Conservation (phyloP, 805 yeast genomes). For the Brettanomyces anomalus region DNA sequence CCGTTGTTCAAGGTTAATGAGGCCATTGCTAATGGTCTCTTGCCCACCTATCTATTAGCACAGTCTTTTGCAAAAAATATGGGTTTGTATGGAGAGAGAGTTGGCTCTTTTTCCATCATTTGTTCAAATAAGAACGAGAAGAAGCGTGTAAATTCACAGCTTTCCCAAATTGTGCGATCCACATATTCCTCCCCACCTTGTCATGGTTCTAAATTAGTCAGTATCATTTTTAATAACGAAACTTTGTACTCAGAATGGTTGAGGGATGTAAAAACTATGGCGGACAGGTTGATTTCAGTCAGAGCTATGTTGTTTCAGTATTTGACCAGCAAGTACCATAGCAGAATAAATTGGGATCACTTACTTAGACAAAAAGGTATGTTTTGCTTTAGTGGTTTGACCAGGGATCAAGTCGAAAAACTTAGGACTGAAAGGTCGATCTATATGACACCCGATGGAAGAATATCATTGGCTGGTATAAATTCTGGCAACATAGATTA, state of each 20-base stretch:
- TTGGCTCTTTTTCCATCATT: conserved; percentile 67
- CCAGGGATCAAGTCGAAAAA: conserved; percentile 56
- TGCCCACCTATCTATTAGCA: conserved; percentile 52
- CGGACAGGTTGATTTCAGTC: conserved; percentile 67
- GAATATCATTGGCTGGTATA: conserved; percentile 86
- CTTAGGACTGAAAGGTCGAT: conserved; percentile 56
- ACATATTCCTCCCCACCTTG: conserved; percentile 91
- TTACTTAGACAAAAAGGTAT: conserved; percentile 87
- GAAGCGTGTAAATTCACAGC: conserved; percentile 47
- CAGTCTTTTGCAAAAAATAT: conserved; percentile 93
- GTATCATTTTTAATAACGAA: conserved; percentile 56
- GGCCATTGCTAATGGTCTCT: conserved; percentile 38
- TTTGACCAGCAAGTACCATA: conserved; percentile 35
- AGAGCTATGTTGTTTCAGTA: conserved; percentile 54
- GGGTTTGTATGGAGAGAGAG: conserved; percentile 94
- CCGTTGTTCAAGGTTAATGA: conserved; percentile 33
- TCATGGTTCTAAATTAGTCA: conserved; percentile 87
- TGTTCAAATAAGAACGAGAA: conserved; percentile 47
- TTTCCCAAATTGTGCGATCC: conserved; percentile 77
- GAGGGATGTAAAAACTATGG: conserved; percentile 68
- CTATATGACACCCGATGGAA: conserved; percentile 83
- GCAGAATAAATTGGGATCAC: conserved; percentile 74
- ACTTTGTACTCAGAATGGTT: conserved; percentile 68
- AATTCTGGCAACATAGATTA: conserved; percentile 72
- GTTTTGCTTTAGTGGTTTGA: conserved; percentile 89